phyloP scores from a whole-genome alignment of 2,329 filamentous ascomycete species.

The Didymella glomerata region DNA sequence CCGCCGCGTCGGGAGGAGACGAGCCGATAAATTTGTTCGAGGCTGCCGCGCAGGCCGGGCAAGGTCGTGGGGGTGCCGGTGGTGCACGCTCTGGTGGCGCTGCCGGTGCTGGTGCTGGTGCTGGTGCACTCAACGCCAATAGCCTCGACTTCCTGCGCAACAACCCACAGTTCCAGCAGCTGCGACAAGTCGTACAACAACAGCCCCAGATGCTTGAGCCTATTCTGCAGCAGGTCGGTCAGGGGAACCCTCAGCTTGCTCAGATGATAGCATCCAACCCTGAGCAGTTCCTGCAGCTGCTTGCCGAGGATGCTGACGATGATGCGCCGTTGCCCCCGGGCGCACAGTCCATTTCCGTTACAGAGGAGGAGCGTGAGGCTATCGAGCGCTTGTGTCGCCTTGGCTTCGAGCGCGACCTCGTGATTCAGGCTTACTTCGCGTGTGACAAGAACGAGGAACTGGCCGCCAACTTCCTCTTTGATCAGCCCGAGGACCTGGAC shows the following conservation, averaged over 20 bases:
- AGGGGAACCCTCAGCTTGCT: conserved; percentile 92
- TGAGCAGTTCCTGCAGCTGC: conserved; percentile 88
- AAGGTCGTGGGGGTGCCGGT: conserved; percentile 57
- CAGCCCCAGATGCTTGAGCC: conserved; percentile 98
- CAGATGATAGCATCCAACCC: conserved; percentile 91
- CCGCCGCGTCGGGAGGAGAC: conserved; percentile 59
- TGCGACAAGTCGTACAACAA: conserved; percentile 95
- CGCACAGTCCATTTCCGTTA: conserved; percentile 87
- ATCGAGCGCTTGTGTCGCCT: conserved; percentile 95
- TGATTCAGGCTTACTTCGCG: conserved; percentile 98
- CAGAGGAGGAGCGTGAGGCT: conserved; percentile 94
- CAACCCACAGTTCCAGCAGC: conserved; percentile 97
- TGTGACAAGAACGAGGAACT: conserved; percentile 99
- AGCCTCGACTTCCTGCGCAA: conserved; percentile 94
- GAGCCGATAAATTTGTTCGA: conserved; percentile 89
- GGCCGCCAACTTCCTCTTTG: conserved; percentile 97
- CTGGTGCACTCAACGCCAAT: conserved; percentile 65
- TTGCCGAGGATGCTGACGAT: conserved; percentile 87
- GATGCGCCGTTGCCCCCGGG: conserved; percentile 87
- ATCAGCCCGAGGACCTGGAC: conserved; percentile 89
- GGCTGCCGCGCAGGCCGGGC: conserved; percentile 80
- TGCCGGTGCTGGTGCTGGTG: conserved; percentile 57
- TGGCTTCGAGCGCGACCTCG: conserved; percentile 90
- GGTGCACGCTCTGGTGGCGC: conserved; percentile 58
- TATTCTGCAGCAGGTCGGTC: conserved; percentile 93